These are phyloP conservation scores for Hordeum pubiflorum DNA, from an alignment of 202 grass and related monocot species.

Conservation along the genomic window DNA sequence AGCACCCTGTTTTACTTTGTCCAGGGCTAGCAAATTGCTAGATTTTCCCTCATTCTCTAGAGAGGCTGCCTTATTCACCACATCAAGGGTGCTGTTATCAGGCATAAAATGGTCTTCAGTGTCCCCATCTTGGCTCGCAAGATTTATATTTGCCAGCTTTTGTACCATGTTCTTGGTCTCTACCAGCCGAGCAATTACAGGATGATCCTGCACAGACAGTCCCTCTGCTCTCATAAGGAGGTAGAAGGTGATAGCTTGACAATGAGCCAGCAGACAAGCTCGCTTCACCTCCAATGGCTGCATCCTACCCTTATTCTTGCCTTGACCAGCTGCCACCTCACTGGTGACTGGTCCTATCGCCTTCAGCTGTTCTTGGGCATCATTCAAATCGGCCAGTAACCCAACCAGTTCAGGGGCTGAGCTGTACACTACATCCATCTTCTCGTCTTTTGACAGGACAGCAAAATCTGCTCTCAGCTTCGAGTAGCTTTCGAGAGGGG, in stretches of 20 bases:
- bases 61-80: not conserved
- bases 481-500: constrained; percentile 23
- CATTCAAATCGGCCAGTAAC: constrained; percentile 73
- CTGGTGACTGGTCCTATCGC: constrained; percentile 28
- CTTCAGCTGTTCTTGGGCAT: constrained; percentile 57
- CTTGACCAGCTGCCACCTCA: constrained; percentile 33
- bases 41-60: constrained; percentile 6
- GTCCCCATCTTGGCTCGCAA: not conserved
- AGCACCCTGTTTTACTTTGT: constrained; percentile 34
- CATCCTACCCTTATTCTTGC: constrained; percentile 37
- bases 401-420: constrained; percentile 90
- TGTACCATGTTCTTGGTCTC: constrained; percentile 85
- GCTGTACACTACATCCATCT: constrained; percentile 69
- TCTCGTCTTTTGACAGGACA: constrained; percentile 56
- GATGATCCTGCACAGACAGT: constrained; percentile 73
- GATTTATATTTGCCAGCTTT: constrained; percentile 34
- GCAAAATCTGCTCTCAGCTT: constrained; percentile 46
- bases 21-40: not conserved
- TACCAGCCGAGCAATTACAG: constrained; percentile 73
- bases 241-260: constrained; percentile 88
- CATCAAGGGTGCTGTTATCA: constrained; percentile 19
- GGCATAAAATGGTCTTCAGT: constrained; percentile 3
- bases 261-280: constrained; percentile 68
- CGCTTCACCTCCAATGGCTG: constrained; percentile 54
- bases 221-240: constrained; percentile 93